phyloP scores from a whole-genome alignment of 2,329 filamentous ascomycete species.

The Xylaria sp. region DNA sequence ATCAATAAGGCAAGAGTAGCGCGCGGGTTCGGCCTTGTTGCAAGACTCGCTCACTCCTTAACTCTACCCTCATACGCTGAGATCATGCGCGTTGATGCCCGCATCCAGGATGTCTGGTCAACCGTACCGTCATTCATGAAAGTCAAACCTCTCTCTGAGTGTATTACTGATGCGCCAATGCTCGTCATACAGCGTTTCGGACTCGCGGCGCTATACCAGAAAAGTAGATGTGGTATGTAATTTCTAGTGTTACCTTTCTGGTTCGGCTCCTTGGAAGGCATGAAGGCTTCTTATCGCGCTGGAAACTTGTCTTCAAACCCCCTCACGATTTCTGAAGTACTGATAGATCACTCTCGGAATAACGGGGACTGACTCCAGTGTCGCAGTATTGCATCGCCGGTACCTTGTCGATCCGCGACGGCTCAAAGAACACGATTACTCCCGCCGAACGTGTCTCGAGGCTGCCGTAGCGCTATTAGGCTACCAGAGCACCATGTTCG shows the following conservation, averaged over 20 bases:
- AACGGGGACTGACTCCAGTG: neutral
- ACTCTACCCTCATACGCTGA: conserved; percentile 61
- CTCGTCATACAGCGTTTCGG: conserved; percentile 65
- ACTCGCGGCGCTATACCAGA: conserved; percentile 64
- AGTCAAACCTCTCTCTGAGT: conserved; percentile 60
- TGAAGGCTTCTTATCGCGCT: neutral
- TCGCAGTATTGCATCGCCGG: conserved; percentile 63
- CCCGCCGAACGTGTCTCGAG: conserved; percentile 62
- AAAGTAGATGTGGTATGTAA: conserved; percentile 57
- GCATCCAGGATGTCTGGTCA: conserved; percentile 59
- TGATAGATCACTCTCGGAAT: neutral
- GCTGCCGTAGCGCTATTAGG: conserved; percentile 61
- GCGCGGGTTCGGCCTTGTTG: conserved; percentile 62
- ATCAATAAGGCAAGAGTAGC: conserved; percentile 63
- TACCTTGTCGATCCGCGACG: conserved; percentile 60
- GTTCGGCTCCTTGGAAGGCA: neutral
- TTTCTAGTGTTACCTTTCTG: neutral
- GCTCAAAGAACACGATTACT: conserved; percentile 62
- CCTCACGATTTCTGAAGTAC: neutral
- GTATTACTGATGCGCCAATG: conserved; percentile 60
- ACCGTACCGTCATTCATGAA: conserved; percentile 61
- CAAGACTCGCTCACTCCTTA: conserved; percentile 61
- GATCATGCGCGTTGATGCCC: conserved; percentile 60
- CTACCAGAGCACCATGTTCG: conserved; percentile 61
- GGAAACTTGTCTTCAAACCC: neutral